phyloP scores from a whole-genome alignment of 2,329 filamentous ascomycete genomes.

The Fusarium sulawesiense region DNA sequence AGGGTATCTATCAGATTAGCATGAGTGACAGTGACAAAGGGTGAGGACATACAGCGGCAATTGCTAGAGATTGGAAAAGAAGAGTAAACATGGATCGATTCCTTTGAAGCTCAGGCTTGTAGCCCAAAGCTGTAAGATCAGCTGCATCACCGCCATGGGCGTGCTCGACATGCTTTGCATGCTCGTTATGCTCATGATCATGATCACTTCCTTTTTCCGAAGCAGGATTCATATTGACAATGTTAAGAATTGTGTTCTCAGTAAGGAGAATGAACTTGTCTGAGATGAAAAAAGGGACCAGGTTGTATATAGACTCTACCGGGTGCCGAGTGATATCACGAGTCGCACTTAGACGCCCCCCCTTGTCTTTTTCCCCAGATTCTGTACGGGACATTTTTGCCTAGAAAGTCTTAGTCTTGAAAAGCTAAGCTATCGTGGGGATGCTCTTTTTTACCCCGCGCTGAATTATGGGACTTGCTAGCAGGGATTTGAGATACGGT shows the following conservation, averaged over 20 bases:
- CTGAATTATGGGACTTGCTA: not conserved
- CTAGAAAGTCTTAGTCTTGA: slow-evolving; percentile 24
- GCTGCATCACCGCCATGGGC: slow-evolving; percentile 30
- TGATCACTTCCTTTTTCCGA: slow-evolving; percentile 33
- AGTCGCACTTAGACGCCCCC: not conserved
- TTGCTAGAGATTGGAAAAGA: slow-evolving; percentile 46
- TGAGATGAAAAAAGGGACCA: not conserved
- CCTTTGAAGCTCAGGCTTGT: slow-evolving; percentile 50
- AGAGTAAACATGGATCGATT: slow-evolving; percentile 47
- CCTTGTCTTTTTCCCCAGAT: slow-evolving; percentile 27
- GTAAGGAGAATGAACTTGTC: not conserved
- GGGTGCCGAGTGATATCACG: slow-evolving; percentile 15
- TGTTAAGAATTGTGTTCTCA: not conserved
- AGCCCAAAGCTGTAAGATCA: slow-evolving; percentile 60
- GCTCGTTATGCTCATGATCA: slow-evolving; percentile 14
- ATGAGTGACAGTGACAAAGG: too few species aligned
- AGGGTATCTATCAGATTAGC: slow-evolving; percentile 36
- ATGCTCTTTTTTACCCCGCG: slow-evolving; percentile 12
- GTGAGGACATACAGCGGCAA: slow-evolving; percentile 38
- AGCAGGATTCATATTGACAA: slow-evolving; percentile 8
- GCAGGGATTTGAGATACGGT: slow-evolving; percentile 6
- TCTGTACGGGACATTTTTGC: slow-evolving; percentile 33
- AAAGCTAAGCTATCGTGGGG: slow-evolving; percentile 10
- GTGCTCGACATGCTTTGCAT: slow-evolving; percentile 13
- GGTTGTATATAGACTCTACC: slow-evolving; percentile 20